Percentiles rank a stretch among this genome's conserved stretches.
Evolutionary conservation across 2,329 filamentous ascomycete species (phyloP).

Genomic region (Paramyrothecium roridum): DNA sequence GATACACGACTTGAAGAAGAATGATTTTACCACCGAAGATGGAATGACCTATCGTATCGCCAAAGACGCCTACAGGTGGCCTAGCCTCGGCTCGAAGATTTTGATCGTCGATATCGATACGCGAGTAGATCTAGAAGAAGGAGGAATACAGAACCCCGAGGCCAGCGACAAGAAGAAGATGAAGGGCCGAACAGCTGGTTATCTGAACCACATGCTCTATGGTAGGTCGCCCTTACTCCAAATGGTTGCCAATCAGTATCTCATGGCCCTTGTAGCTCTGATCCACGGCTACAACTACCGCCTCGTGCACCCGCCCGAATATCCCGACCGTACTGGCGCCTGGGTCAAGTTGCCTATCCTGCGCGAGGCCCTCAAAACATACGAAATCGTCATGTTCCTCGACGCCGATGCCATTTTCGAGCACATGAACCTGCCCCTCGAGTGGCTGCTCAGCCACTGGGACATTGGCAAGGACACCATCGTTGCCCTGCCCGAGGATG

Average conservation of each 20-base stretch:
- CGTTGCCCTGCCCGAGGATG: conserved; percentile 32
- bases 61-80: not conserved
- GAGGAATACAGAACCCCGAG: not conserved
- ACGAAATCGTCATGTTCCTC: conserved; percentile 33
- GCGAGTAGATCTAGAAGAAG: not conserved
- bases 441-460: conserved; percentile 41
- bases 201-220: conserved; percentile 1
- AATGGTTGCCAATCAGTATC: no score
- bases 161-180: not conserved
- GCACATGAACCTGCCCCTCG: conserved; percentile 32
- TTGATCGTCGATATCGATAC: conserved; percentile 1
- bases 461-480: conserved; percentile 27
- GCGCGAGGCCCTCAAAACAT: conserved; percentile 30
- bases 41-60: not conserved
- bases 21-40: not conserved
- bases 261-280: conserved; percentile 17
- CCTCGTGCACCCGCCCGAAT: conserved; percentile 27
- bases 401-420: conserved; percentile 37
- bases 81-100: not conserved
- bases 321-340: conserved; percentile 29
- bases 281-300: conserved; percentile 39
- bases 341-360: conserved; percentile 36
- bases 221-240: not conserved
- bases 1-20: not conserved
- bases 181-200: not conserved